Conservation (phyloP, 2,329 filamentous ascomycete genomes). For the Sclerotiophoma versabilis region DNA sequence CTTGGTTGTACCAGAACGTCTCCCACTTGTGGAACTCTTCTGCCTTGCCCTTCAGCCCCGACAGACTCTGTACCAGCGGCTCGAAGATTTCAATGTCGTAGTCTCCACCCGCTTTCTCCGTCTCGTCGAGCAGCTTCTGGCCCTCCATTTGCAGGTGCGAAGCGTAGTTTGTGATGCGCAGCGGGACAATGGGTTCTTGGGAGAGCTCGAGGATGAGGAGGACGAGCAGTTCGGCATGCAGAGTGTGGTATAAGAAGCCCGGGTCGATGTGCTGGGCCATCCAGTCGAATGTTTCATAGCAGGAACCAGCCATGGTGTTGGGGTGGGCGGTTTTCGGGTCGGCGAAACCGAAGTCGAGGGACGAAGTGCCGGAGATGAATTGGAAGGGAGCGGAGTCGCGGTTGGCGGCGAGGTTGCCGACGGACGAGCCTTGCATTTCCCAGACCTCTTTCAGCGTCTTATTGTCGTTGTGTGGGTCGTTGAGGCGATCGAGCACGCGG, state of each 20-base stretch:
- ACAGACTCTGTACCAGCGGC: slow-evolving; percentile 68
- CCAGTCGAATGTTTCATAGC: slow-evolving; percentile 90
- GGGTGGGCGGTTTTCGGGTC: slow-evolving; percentile 35
- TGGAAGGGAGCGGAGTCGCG: slow-evolving; percentile 93
- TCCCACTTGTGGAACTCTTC: slow-evolving; percentile 78
- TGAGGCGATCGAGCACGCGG: slow-evolving; percentile 75
- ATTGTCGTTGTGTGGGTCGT: slow-evolving; percentile 72
- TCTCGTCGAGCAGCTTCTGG: slow-evolving; percentile 70
- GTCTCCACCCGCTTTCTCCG: slow-evolving; percentile 53
- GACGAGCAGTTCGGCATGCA: slow-evolving; percentile 79
- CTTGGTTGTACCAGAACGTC: slow-evolving; percentile 73
- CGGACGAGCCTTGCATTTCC: slow-evolving; percentile 65
- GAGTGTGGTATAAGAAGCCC: slow-evolving; percentile 78
- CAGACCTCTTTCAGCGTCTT: slow-evolving; percentile 77
- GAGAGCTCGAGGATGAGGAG: slow-evolving; percentile 85
- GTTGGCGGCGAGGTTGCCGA: slow-evolving; percentile 74
- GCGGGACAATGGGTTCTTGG: slow-evolving; percentile 81
- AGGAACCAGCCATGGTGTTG: slow-evolving; percentile 76
- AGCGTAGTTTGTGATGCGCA: slow-evolving; percentile 80
- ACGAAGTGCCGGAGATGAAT: slow-evolving; percentile 86
- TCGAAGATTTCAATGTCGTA: slow-evolving; percentile 60
- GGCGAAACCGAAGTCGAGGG: slow-evolving; percentile 81
- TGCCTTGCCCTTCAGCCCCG: slow-evolving; percentile 66
- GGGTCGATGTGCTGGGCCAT: slow-evolving; percentile 83
- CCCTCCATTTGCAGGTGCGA: slow-evolving; percentile 69